A percentile compares a stretch with the other conserved stretches of the same genome.
These are phyloP conservation scores for Erodium texanum DNA, from an alignment of 441 rosid species.

Conservation along the genomic window DNA sequence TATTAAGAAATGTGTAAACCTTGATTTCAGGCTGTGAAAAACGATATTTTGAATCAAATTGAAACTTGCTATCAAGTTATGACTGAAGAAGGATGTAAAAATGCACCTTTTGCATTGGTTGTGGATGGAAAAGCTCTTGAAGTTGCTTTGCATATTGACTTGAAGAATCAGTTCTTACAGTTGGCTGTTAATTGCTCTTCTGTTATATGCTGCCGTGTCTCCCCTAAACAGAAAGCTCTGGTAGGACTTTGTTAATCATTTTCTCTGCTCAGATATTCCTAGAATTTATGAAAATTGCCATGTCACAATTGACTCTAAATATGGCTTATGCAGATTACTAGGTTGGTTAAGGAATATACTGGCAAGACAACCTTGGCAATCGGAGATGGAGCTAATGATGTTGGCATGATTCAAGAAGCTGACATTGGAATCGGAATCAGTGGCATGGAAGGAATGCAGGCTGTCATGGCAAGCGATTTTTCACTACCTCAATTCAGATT, in stretches of 20 bases:
- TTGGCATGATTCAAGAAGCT: constrained; percentile 98
- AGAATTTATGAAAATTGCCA: background rate
- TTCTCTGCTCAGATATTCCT: background rate
- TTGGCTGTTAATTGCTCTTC: constrained; percentile 89
- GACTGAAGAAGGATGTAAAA: constrained; percentile 44
- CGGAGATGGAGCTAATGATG: constrained; percentile 94
- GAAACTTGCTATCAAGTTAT: constrained; percentile 32
- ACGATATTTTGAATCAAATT: constrained; percentile 38
- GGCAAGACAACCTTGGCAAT: constrained; percentile 69
- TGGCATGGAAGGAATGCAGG: constrained; percentile 96
- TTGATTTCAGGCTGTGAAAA: constrained; percentile 38
- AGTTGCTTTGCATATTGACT: constrained; percentile 67
- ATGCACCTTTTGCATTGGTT: constrained; percentile 57
- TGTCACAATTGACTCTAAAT: background rate
- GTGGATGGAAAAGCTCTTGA: constrained; percentile 84
- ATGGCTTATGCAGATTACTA: constrained; percentile 18
- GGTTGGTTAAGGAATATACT: constrained; percentile 60
- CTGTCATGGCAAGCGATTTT: constrained; percentile 89
- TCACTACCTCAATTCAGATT: constrained; percentile 78
- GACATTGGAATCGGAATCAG: constrained; percentile 91
- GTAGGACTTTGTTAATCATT: constrained; percentile 32
- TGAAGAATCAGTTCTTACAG: constrained; percentile 60
- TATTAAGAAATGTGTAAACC: constrained; percentile 14
- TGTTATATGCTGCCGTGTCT: constrained; percentile 93
- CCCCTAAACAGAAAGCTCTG: constrained; percentile 96